Base-by-base conservation (phyloP, 1,284 basidiomycete genomes). In the Trichosporon sp. region DNA sequence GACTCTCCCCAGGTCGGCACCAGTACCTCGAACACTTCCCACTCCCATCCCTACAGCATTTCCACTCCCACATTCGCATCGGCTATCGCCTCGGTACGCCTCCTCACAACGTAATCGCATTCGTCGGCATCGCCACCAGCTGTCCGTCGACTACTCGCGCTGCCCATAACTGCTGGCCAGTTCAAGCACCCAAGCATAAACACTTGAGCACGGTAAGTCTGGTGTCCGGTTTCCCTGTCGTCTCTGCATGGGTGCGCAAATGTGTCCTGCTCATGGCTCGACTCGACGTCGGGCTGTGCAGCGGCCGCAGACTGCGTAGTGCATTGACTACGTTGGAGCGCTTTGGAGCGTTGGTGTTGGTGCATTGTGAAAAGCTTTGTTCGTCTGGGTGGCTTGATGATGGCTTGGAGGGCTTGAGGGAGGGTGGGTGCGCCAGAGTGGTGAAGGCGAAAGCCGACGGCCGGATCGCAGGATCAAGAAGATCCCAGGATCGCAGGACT, bases 301-400 rank as follows among this genome's bases (percentile, higher is more conserved):
- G 23, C 23, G 47, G 47, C 18, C 47, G 15, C 56, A 32, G 56
- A 6, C 18, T 29, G 27, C 18, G 13, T 25, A 11, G 51, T 56
- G 51, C 51, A 56, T 56, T 25, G 51, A 27, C 51, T 27, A 9
- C 12, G 27, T 60, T n/a, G 56, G 7, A n/a, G 27, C 15, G 53
- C 12, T 12, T n/a, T n/a, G 44, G n/a, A 47, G 44, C 4, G 44
- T 51, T 12, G 47, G n/a, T 12, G 47, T 21, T 51, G 23, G 47
- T 32, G 56, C 29, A 60, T 60, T 32, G 56, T 60, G 56, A 60
- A 60, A 56, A 60, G 56, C 56, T 60, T 60, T 60, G 56, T 60
- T 60, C 56, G 31, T 58, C 18, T 25, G 6, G 56, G 56, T 60
- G 56, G 56, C 56, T 60, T 60, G 29, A 32, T 60, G 56, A 60